Base-by-base conservation (phyloP, 2,329 filamentous ascomycete species). In the Teratosphaeriaceae sp. region DNA sequence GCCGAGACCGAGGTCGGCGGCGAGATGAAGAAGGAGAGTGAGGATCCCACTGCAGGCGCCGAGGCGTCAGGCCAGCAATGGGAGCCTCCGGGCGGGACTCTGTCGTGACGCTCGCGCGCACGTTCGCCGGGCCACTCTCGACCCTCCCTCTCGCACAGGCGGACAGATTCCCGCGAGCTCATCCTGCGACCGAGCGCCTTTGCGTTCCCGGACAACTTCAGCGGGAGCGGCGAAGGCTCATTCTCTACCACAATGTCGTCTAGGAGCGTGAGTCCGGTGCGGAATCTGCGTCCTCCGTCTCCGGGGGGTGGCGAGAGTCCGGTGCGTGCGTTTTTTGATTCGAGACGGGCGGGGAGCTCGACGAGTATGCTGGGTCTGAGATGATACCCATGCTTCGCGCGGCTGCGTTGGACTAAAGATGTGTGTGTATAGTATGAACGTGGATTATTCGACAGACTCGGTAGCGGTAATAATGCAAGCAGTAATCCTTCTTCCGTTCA, bases 341-440 rank as follows among this genome's bases (percentile, higher is more conserved):
- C 30, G 38, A 36, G 49, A 16, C 20, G 39, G 33, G 36, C 40
- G 44, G 44, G 36, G 4, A 43, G 40, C 26, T 49, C 46, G 37
- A 51, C 46, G 12, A 45, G 39, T 31, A 37, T 39, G 21, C 38
- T 49, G 27, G 49, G 49, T 4, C 39, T 51, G 43, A 31, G 49
- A 26, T 36, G 40, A 42, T 42, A 42, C 40, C 40, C 35, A 6
- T 42, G 31, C 31, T n/a, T 8, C 13, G 24, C 24, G 24, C 24
- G 9, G 15, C 18, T 22, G 13, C 13, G 15, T 7, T 37, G 22
- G n/a, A 16, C 13, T 38, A 12, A 9, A 8, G n/a, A 24, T 22
- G 19, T 38, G 22, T 16, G 22, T 39, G 37, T 39, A 29, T 27
- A 27, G 18, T 39, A 38, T 38, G 35, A 11, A 15, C 8, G 6